A percentile compares a stretch with the other conserved stretches of the same genome.
Evolutionary conservation across 2,329 filamentous ascomycete species (phyloP).

Genomic region (Fusarium drepaniforme): DNA sequence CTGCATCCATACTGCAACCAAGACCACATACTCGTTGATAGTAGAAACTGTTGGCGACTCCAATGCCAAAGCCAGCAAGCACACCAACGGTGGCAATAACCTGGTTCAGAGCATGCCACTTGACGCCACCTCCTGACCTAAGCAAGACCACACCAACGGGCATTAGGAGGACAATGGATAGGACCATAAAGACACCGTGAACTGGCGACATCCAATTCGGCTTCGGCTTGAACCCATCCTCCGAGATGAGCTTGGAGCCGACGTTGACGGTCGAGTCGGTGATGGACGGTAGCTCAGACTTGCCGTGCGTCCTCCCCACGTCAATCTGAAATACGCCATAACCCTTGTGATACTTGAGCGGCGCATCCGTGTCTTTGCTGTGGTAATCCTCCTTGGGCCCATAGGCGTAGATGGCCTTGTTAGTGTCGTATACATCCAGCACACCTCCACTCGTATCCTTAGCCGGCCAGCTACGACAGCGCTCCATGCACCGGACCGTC

Average conservation of each 20-base stretch:
- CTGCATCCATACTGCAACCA: not conserved
- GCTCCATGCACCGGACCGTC: conserved; percentile 62
- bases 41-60: conserved; percentile 63
- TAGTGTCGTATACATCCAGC: conserved; percentile 61
- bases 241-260: conserved; percentile 51
- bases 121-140: conserved; percentile 62
- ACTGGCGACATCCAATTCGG: conserved; percentile 55
- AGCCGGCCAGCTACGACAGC: conserved; percentile 64
- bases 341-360: conserved; percentile 63
- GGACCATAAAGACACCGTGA: conserved; percentile 66
- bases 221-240: conserved; percentile 50
- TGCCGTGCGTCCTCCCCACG: conserved; percentile 63
- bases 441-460: conserved; percentile 51
- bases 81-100: conserved; percentile 60
- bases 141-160: conserved; percentile 68
- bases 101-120: conserved; percentile 68
- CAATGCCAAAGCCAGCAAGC: conserved; percentile 63
- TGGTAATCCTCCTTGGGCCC: conserved; percentile 60
- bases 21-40: conserved; percentile 65
- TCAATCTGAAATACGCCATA: conserved; percentile 70
- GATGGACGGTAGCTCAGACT: conserved; percentile 55
- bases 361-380: conserved; percentile 57
- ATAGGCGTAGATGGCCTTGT: conserved; percentile 67
- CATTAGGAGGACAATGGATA: conserved; percentile 66
- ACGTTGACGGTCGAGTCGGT: conserved; percentile 48